These are phyloP conservation scores for Boletellus sp. DNA, from an alignment of 768 basidiomycete species.

Conservation along the genomic window DNA sequence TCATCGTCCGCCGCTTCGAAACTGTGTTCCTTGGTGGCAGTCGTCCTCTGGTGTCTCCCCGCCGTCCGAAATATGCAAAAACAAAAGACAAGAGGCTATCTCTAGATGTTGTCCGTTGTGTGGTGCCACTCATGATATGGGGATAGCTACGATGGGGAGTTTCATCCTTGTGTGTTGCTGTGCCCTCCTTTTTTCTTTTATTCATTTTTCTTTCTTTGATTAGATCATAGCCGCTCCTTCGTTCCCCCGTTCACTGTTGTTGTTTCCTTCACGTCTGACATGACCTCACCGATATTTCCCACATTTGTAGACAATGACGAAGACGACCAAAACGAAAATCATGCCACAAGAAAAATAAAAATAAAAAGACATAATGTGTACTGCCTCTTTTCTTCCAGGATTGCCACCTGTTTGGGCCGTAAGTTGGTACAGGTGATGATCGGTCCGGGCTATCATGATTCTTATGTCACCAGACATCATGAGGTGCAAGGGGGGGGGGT, in stretches of 20 bases:
- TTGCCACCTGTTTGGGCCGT: too few species aligned
- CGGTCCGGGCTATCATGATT: too few species aligned
- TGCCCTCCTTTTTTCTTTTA: neutral
- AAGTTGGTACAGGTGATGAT: too few species aligned
- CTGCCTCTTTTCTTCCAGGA: neutral
- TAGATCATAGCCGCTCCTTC: neutral
- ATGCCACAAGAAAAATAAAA: neutral
- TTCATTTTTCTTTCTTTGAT: neutral
- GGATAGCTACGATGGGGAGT: slow-evolving; percentile 7
- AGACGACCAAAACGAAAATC: too few species aligned
- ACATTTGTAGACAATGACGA: neutral
- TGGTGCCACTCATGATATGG: slow-evolving; percentile 11
- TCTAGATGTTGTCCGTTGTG: slow-evolving; percentile 9
- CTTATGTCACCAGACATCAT: too few species aligned
- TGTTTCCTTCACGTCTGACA: neutral
- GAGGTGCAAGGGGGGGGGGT: neutral
- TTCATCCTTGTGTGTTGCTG: slow-evolving; percentile 9
- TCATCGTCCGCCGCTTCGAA: neutral
- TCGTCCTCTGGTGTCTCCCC: neutral
- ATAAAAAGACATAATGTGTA: neutral
- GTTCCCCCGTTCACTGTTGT: neutral
- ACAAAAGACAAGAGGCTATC: neutral
- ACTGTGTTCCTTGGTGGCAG: neutral
- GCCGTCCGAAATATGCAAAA: slow-evolving; percentile 15
- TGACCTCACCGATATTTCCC: neutral